These are phyloP conservation scores for Arthrobotrys iridis DNA, from an alignment of 2,329 filamentous ascomycete species.

Conservation along the genomic window DNA sequence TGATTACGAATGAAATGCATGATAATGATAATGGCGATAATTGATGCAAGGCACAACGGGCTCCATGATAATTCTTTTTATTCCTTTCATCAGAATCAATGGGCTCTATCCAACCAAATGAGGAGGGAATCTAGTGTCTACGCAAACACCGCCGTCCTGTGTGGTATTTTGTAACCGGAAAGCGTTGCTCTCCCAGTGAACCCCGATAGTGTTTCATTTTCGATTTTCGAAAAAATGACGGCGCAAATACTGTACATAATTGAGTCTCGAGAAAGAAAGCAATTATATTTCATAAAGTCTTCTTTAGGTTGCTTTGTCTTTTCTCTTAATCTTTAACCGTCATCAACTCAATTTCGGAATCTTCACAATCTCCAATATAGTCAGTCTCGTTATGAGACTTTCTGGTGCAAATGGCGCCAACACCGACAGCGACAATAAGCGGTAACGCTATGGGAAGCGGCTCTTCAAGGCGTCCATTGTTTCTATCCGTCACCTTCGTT, in stretches of 20 bases:
- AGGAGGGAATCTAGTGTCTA: too few relatives aligned
- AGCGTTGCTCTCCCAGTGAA: constrained; percentile 2
- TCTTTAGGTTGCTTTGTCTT: neutral
- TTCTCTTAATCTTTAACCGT: too few relatives aligned
- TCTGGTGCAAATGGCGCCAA: constrained; percentile 31
- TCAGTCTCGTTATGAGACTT: too few relatives aligned
- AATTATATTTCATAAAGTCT: neutral
- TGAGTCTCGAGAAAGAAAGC: too few relatives aligned
- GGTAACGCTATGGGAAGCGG: neutral
- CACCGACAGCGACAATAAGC: constrained; percentile 31
- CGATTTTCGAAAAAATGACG: neutral
- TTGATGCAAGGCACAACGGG: neutral
- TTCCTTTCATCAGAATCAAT: neutral
- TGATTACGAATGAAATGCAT: constrained; percentile 48
- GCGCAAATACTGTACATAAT: neutral
- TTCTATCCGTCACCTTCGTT: constrained; percentile 55
- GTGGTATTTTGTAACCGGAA: constrained; percentile 26
- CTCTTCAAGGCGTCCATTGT: constrained; percentile 28
- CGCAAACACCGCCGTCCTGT: neutral
- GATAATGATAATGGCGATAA: neutral
- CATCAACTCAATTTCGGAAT: too few relatives aligned
- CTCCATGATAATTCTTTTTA: neutral
- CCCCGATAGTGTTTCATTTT: neutral
- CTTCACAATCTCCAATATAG: too few relatives aligned
- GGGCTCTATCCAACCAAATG: too few relatives aligned